These are phyloP conservation scores for Bertia moriformis DNA, from an alignment of 2,329 filamentous ascomycete genomes.

Conservation along the genomic window DNA sequence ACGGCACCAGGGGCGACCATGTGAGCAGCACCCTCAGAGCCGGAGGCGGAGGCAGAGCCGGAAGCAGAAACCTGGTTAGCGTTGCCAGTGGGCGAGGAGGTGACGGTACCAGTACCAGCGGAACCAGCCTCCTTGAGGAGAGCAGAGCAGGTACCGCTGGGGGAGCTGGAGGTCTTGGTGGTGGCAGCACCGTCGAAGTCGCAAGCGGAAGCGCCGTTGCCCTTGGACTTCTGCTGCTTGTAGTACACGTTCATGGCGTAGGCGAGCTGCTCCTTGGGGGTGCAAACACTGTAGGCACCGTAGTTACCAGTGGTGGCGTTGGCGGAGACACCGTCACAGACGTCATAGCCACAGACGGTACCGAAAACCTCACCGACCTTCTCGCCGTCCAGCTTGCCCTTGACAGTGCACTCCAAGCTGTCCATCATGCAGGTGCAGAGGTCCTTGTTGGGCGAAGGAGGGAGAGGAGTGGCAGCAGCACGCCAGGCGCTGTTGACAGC, in stretches of 20 bases:
- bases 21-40: conserved; percentile 15
- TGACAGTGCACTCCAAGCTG: conserved; percentile 57
- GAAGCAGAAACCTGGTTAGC: conserved; percentile 23
- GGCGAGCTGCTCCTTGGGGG: conserved; percentile 52
- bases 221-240: conserved; percentile 32
- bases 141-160: conserved; percentile 35
- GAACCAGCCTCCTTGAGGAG: conserved; percentile 50
- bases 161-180: conserved; percentile 29
- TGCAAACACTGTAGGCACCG: conserved; percentile 69
- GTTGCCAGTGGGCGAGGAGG: conserved; percentile 15
- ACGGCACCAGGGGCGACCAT: conserved; percentile 26
- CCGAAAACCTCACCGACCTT: conserved; percentile 58
- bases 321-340: conserved; percentile 53
- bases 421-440: conserved; percentile 79
- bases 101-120: conserved; percentile 38
- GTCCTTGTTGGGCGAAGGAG: conserved; percentile 63
- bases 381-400: conserved; percentile 36
- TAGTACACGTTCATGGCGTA: conserved; percentile 67
- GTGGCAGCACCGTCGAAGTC: conserved; percentile 56
- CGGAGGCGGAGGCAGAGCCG: conserved; percentile 10
- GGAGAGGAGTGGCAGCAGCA: conserved; percentile 52
- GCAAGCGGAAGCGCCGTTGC: conserved; percentile 38
- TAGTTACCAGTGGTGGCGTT: conserved; percentile 57
- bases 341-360: conserved; percentile 49
- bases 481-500: conserved; percentile 49